Conservation (phyloP, 805 yeast genomes). For the Starmerella stigmatis region DNA sequence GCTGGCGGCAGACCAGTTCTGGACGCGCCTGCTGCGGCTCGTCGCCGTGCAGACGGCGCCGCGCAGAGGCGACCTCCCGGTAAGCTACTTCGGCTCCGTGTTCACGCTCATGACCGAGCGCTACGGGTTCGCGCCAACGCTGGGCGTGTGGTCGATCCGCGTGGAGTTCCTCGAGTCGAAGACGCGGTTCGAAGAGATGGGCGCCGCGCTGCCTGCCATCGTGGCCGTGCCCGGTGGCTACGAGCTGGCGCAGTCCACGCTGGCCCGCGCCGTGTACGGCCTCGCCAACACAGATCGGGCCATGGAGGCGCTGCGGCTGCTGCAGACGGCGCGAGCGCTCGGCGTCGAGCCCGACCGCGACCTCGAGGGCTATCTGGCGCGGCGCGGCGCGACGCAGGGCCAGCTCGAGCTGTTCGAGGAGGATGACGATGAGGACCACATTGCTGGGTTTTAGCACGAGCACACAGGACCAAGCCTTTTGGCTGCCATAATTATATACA, state of each 20-base stretch:
- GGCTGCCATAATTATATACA: too few relatives aligned
- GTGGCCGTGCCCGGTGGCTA: slow-evolving; percentile 6
- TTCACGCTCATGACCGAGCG: slow-evolving; percentile 16
- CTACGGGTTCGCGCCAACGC: slow-evolving; percentile 13
- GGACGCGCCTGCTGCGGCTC: slow-evolving; percentile 26
- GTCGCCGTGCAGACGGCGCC: slow-evolving; percentile 16
- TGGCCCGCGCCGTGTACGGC: slow-evolving; percentile 19
- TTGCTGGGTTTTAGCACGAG: slow-evolving; percentile 8
- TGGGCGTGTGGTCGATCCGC: slow-evolving; percentile 20
- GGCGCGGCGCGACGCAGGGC: slow-evolving; percentile 19
- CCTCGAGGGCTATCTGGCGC: slow-evolving; percentile 16
- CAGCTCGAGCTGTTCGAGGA: slow-evolving; percentile 22
- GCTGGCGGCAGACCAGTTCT: slow-evolving; percentile 18
- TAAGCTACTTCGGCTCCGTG: slow-evolving; percentile 13
- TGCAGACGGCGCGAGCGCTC: slow-evolving; percentile 17
- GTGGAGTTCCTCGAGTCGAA: slow-evolving; percentile 18
- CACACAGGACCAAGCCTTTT: not conserved
- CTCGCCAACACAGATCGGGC: slow-evolving; percentile 21
- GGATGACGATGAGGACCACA: slow-evolving; percentile 25
- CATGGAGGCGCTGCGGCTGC: slow-evolving; percentile 19
- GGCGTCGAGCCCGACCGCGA: slow-evolving; percentile 21
- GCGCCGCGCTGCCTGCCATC: slow-evolving; percentile 13
- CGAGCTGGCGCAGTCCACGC: slow-evolving; percentile 13
- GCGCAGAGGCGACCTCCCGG: slow-evolving; percentile 11
- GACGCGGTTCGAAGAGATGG: slow-evolving; percentile 20